phyloP scores from a whole-genome alignment of 148 eudicot genomes.

The Nepenthes mirabilis region DNA sequence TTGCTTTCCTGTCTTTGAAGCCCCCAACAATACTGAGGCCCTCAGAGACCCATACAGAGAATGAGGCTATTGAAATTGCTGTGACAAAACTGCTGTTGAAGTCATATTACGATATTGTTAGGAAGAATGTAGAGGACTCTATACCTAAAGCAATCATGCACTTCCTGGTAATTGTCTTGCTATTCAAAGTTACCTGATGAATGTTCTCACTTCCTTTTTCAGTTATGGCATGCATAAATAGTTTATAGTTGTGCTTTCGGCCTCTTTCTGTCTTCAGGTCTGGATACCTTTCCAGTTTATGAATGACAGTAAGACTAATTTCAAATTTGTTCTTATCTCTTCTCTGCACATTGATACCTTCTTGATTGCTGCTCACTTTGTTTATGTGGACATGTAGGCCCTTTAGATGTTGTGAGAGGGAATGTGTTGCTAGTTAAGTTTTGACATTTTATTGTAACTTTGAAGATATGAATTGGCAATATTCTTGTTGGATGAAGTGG shows the following conservation, averaged over 20 bases:
- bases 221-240: too few relatives aligned
- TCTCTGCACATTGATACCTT: background rate
- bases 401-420: background rate
- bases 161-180: constrained; percentile 33
- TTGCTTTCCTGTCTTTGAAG: constrained; percentile 14
- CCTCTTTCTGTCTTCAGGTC: background rate
- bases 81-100: constrained; percentile 37
- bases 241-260: too few relatives aligned
- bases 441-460: background rate
- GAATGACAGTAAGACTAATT: too few relatives aligned
- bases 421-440: background rate
- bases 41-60: constrained; percentile 19
- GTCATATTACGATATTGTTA: constrained; percentile 56
- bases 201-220: too few relatives aligned
- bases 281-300: too few relatives aligned
- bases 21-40: constrained; percentile 28
- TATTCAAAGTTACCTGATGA: too few relatives aligned
- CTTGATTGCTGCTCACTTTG: background rate
- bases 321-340: too few relatives aligned
- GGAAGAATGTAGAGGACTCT: constrained; percentile 52
- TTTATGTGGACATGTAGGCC: background rate
- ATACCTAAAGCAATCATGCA: constrained; percentile 63
- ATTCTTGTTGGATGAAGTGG: too few relatives aligned
- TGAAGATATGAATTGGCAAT: background rate
- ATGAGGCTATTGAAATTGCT: constrained; percentile 30